Evolutionary conservation across 2,329 filamentous ascomycete genomes (phyloP).

Genomic region (Cryphonectria nitschkei): DNA sequence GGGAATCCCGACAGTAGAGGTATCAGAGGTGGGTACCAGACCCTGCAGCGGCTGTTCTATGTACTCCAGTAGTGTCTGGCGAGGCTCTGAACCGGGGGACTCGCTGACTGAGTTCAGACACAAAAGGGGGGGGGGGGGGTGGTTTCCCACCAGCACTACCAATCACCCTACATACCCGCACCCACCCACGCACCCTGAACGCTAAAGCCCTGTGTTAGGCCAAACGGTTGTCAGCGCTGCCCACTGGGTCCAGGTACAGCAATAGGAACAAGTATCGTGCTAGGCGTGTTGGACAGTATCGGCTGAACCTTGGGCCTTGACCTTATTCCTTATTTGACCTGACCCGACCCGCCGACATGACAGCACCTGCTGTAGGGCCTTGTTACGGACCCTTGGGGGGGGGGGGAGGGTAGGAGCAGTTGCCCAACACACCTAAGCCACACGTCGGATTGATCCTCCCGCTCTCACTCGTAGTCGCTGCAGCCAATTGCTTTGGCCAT

Average conservation of each 20-base stretch:
- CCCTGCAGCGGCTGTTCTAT: background rate
- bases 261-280: background rate
- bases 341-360: background rate
- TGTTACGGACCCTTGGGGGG: background rate
- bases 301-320: background rate
- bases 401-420: background rate
- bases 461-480: background rate
- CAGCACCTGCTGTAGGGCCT: background rate
- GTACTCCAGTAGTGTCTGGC: background rate
- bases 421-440: background rate
- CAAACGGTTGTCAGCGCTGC: background rate
- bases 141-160: background rate
- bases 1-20: background rate
- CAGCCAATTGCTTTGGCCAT: background rate
- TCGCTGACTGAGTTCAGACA: background rate
- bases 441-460: background rate
- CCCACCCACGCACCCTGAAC: background rate
- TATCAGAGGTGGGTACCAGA: slow-evolving; percentile 5
- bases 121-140: background rate
- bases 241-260: background rate
- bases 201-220: background rate
- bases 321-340: slow-evolving; percentile 1
- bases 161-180: background rate
- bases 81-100: background rate
- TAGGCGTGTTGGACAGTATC: too few relatives aligned